phyloP scores from a whole-genome alignment of 768 basidiomycete genomes.

The Trametes gibbosa region DNA sequence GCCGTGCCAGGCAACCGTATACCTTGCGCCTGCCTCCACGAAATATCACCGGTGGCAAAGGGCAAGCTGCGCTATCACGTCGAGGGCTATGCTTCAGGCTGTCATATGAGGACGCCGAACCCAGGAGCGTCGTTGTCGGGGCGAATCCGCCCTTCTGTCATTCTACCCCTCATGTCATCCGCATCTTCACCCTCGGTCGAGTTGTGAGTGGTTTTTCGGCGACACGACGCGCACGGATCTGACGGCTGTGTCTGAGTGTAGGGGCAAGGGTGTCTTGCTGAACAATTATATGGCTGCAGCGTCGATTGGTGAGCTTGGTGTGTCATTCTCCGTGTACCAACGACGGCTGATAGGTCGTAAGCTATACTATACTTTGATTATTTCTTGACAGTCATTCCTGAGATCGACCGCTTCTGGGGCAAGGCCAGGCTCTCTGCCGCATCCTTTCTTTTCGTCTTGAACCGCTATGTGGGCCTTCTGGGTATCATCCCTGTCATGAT shows the following conservation, averaged over 20 bases:
- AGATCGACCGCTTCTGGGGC: constrained; percentile 47
- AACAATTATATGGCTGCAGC: background rate
- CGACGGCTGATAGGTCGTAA: background rate
- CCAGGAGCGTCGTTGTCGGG: too few species aligned
- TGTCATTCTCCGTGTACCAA: background rate
- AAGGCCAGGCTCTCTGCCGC: constrained; percentile 11
- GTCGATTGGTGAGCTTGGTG: background rate
- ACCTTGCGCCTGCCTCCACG: background rate
- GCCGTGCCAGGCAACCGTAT: background rate
- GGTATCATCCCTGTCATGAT: constrained; percentile 21
- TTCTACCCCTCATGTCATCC: background rate
- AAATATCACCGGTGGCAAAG: background rate
- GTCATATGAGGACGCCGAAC: background rate
- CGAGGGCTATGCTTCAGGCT: background rate
- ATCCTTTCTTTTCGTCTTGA: constrained; percentile 21
- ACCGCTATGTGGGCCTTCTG: constrained; percentile 24
- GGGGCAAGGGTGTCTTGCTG: background rate
- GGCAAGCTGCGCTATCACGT: background rate
- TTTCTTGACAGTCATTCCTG: constrained; percentile 40
- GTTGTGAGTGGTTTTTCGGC: background rate
- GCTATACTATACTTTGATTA: constrained; percentile 44
- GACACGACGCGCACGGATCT: background rate
- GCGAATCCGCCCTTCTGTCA: background rate
- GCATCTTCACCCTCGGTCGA: background rate
- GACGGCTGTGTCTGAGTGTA: background rate